Evolutionary conservation across 805 yeast species (phyloP).

Genomic region (Lipomyces orientalis): DNA sequence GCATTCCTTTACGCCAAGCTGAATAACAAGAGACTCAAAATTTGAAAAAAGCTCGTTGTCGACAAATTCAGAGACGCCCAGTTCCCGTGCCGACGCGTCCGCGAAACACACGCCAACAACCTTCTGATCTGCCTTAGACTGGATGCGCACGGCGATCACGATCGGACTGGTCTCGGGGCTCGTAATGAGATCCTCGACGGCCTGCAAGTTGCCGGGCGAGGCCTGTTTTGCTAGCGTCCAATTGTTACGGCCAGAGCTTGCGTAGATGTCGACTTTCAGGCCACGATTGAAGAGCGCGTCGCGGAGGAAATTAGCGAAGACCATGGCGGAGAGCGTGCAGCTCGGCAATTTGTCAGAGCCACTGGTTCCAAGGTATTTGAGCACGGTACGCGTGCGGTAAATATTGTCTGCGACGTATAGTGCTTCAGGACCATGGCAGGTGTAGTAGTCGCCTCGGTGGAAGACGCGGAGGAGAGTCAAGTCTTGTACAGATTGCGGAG

Average conservation of each 20-base stretch:
- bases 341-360: constrained; percentile 58
- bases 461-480: constrained; percentile 27
- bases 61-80: constrained; percentile 77
- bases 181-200: constrained; percentile 71
- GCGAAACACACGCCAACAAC: constrained; percentile 79
- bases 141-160: constrained; percentile 58
- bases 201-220: constrained; percentile 88
- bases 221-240: constrained; percentile 69
- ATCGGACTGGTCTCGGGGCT: constrained; percentile 57
- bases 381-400: constrained; percentile 80
- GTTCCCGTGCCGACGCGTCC: constrained; percentile 67
- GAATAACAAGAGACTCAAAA: constrained; percentile 83
- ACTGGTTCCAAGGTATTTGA: constrained; percentile 55
- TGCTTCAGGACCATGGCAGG: constrained; percentile 78
- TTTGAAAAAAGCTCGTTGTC: constrained; percentile 90
- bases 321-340: constrained; percentile 78
- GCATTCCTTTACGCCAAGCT: constrained; percentile 87
- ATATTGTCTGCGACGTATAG: constrained; percentile 78
- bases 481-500: constrained; percentile 17
- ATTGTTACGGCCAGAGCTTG: constrained; percentile 44
- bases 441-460: constrained; percentile 64
- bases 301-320: constrained; percentile 67
- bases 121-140: constrained; percentile 51
- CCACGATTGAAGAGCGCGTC: constrained; percentile 73
- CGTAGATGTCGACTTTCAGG: constrained; percentile 77